phyloP scores from a whole-genome alignment of 352 stramenopile genomes.

The Ophiocytium majus region DNA sequence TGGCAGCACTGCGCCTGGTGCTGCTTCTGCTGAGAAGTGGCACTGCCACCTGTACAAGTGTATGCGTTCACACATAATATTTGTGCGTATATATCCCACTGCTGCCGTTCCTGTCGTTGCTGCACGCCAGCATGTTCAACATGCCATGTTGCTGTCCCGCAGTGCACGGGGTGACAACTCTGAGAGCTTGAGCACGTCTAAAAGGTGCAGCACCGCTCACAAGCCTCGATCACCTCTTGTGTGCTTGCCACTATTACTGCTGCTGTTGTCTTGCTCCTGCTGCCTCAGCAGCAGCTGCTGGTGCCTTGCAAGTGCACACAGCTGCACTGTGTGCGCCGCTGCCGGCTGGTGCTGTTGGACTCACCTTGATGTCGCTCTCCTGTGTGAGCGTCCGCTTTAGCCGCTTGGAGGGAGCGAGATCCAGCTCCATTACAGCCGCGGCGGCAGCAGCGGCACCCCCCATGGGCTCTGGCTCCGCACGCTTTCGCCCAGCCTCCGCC shows the following conservation, averaged over 20 bases:
- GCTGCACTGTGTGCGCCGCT: not conserved
- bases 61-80: no score
- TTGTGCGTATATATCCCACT: no score
- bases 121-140: no score
- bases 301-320: not conserved
- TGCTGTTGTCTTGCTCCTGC: not conserved
- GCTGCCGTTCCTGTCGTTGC: no score
- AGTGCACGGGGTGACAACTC: no score
- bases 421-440: not conserved
- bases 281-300: not conserved
- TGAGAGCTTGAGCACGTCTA: not conserved
- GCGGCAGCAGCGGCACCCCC: not conserved
- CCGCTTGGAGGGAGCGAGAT: constrained; percentile 25
- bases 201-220: not conserved
- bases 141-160: no score
- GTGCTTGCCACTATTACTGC: not conserved
- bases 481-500: no score
- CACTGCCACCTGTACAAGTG: no score
- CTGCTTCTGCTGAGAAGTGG: no score
- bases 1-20: no score
- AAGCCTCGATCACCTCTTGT: not conserved
- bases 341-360: not conserved
- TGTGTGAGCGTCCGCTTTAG: constrained; percentile 42
- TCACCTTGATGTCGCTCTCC: constrained; percentile 49
- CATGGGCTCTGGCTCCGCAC: not conserved